These are phyloP conservation scores for Diutina ranongensis DNA, from an alignment of 1,139 yeast genomes.

Conservation along the genomic window DNA sequence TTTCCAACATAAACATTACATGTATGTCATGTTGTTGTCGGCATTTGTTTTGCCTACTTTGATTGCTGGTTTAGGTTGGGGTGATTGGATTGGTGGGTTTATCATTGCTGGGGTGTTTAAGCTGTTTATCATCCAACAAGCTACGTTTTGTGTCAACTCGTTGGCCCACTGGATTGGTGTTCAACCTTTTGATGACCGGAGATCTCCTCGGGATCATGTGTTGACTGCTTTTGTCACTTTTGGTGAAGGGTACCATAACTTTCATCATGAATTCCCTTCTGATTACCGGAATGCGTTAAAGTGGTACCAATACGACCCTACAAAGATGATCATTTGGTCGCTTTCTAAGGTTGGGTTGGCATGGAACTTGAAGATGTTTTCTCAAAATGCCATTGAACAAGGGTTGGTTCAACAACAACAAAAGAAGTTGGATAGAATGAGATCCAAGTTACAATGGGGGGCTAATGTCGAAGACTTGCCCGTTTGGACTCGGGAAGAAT, in stretches of 20 bases:
- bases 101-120: slow-evolving; percentile 84
- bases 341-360: slow-evolving; percentile 77
- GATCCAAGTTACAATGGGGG: slow-evolving; percentile 84
- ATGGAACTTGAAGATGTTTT: slow-evolving; percentile 81
- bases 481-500: slow-evolving; percentile 81
- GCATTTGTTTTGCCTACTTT: slow-evolving; percentile 68
- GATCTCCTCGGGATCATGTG: slow-evolving; percentile 95
- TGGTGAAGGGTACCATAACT: slow-evolving; percentile 98
- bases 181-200: slow-evolving; percentile 95
- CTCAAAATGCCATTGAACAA: slow-evolving; percentile 93
- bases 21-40: slow-evolving; percentile 50
- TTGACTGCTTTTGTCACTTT: slow-evolving; percentile 90
- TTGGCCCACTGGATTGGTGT: slow-evolving; percentile 97
- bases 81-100: slow-evolving; percentile 88
- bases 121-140: slow-evolving; percentile 83
- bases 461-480: slow-evolving; percentile 75
- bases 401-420: slow-evolving; percentile 83
- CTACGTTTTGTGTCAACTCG: slow-evolving; percentile 96
- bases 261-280: slow-evolving; percentile 98
- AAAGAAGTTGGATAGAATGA: slow-evolving; percentile 81
- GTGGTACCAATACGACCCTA: slow-evolving; percentile 99
- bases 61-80: slow-evolving; percentile 71
- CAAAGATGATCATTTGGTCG: slow-evolving; percentile 66
- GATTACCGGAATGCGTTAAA: slow-evolving; percentile 96
- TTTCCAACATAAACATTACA: slow-evolving; percentile 88